Evolutionary conservation across 257 asterid genomes (phyloP).

Genomic region (Gentiana macrophylla): DNA sequence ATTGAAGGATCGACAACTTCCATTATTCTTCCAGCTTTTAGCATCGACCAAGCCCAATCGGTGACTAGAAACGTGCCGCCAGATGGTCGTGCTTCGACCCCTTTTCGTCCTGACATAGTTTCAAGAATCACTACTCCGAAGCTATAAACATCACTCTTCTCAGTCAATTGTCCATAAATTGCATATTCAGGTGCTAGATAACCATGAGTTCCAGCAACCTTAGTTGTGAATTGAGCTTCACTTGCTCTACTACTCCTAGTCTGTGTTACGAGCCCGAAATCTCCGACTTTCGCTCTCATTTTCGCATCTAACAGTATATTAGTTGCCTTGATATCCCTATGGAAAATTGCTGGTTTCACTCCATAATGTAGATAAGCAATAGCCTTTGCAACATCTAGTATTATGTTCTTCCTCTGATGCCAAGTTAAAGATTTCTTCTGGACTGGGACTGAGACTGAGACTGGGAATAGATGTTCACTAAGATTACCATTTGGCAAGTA

Average conservation of each 20-base stretch:
- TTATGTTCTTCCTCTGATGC: conserved; percentile 45
- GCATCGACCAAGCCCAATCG: conserved; percentile 53
- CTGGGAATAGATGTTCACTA: conserved; percentile 26
- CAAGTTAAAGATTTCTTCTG: conserved; percentile 21
- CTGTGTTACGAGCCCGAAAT: conserved; percentile 49
- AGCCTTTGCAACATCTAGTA: conserved; percentile 55
- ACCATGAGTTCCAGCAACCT: conserved; percentile 50
- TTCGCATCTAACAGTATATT: conserved; percentile 43
- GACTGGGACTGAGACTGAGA: not conserved
- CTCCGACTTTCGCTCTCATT: conserved; percentile 54
- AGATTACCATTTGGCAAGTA: conserved; percentile 50
- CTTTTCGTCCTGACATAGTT: conserved; percentile 48
- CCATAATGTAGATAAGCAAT: conserved; percentile 53
- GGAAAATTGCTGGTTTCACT: conserved; percentile 51
- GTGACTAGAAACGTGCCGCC: conserved; percentile 27
- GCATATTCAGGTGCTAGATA: conserved; percentile 64
- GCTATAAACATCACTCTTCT: conserved; percentile 55
- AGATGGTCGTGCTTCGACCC: conserved; percentile 22
- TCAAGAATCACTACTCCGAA: conserved; percentile 52
- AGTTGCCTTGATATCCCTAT: conserved; percentile 55
- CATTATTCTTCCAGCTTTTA: conserved; percentile 32
- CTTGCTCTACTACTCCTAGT: conserved; percentile 24
- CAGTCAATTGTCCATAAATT: conserved; percentile 51
- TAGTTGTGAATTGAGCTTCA: conserved; percentile 28
- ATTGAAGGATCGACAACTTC: conserved; percentile 33